Evolutionary conservation across 768 basidiomycete species (phyloP), one percentile per base, ranked within the genome.

Genomic region (Asterophora lycoperdoides): DNA sequence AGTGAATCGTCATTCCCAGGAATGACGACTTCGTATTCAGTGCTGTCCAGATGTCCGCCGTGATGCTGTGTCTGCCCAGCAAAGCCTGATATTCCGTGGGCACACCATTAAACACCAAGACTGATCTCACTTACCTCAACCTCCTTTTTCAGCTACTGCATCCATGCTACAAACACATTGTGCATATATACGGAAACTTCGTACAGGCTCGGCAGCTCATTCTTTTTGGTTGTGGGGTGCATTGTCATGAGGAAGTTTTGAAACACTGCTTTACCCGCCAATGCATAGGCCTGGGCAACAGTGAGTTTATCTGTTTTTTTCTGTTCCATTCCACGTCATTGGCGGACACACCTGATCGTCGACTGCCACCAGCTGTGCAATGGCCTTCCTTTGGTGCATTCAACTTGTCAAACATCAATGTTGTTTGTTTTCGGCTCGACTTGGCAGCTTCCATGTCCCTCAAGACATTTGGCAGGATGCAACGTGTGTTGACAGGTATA

Each of bases 141-240:
- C 41, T 54, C 44, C 10, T 4, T 2, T 37, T 54, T 53, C 33
- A 54, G 30, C 5, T n/a, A 7, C 19, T 18, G 23, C 32, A 57
- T 28, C 19, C 34, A 48, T 20, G 38, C 32, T n/a, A 54, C 41
- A 37, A 53, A 60, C 30, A 53, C 15, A 28, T 62, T 62, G 28
- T 58, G 55, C 15, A 62, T 41, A 36, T 58, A 40, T 4, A 34
- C 26, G 8, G 39, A 46, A 3, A 59, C 53, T 38, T 60, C 44
- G 43, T 60, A 43, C 5, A 50, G 30, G 15, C 29, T 46, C 1
- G 52, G 54, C 13, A 52, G n/a, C 40, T 59, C 49, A 4, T 33
- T 10, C n/a, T 13, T 15, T n/a, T 23, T 36, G 37, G 54, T 30
- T 20, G 41, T 39, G 10, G 51, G 54, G 9, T 15, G 30, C 56